Evolutionary conservation across 495 filamentous ascomycete genomes (phyloP), one percentile per base, ranked within the genome.

Genomic region (Delitschia confertaspora): DNA sequence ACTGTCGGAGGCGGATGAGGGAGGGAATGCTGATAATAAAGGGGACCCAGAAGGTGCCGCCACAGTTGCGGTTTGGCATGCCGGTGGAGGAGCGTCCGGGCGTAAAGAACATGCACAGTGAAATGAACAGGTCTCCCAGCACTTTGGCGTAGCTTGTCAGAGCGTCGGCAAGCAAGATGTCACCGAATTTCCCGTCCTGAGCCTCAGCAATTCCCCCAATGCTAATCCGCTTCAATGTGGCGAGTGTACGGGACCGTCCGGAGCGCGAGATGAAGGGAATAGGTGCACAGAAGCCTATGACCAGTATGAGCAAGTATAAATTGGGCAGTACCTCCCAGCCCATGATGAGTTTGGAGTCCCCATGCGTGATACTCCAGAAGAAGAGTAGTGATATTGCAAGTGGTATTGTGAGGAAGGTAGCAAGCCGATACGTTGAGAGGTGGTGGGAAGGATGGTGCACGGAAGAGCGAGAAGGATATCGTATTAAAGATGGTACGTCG

Each of bases 61-160:
- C 86, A 56, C 87, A 94, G 17, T 68, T 70, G 10, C 91, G 77
- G 59, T 94, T 77, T 3, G 91, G 88, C 27, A 76, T 78, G 6
- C 75, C 78, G 10, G 88, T 95, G 3, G 85, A 81, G 17, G 78
- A 80, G 20, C 78, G 69, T 7, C 74, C 72, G 0, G 69, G 59
- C 7, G 66, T 65, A 51, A 95, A 72, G 64, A 94, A 88, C 87
- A 94, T 93, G 74, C 87, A 95, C 30, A 83, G 65, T 22, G 79
- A 76, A 35, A 95, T 78, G 59, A 82, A 91, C n/a, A 95, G 65
- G 60, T 96, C 93, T 3, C 79, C 88, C 2, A 95, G 67, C 19
- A 95, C 79, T 55, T 88, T 93, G 31, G 91, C 80, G 61, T 96
- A 98, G 51, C 83, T 89, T 6, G 91, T 98, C 45, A 98, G 65